These are phyloP conservation scores for Pleurotus cornucopiae DNA, from an alignment of 768 basidiomycete genomes.

Conservation along the genomic window DNA sequence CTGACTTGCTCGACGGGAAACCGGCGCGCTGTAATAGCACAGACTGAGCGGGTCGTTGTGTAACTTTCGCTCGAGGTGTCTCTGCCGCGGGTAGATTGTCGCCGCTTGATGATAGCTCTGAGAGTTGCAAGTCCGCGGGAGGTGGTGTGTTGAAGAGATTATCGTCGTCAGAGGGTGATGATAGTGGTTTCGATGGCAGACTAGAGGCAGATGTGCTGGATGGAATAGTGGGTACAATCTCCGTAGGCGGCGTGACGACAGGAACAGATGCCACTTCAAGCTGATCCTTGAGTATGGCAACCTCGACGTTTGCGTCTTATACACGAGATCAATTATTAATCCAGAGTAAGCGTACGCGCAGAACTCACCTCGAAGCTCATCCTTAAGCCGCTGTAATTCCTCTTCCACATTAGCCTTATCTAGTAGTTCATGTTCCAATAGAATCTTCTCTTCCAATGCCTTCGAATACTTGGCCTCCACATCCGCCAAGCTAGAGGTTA, in stretches of 20 bases:
- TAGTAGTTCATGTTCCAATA: slow-evolving; percentile 92
- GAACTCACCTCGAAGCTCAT: slow-evolving; percentile 82
- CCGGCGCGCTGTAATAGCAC: slow-evolving; percentile 48
- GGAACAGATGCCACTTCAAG: slow-evolving; percentile 34
- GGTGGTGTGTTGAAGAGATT: slow-evolving; percentile 55
- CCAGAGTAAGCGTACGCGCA: neutral
- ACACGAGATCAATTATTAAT: slow-evolving; percentile 13
- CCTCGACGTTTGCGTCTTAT: slow-evolving; percentile 81
- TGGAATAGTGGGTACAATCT: slow-evolving; percentile 22
- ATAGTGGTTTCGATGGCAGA: slow-evolving; percentile 26
- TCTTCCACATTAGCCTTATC: slow-evolving; percentile 90
- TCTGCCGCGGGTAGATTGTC: slow-evolving; percentile 34
- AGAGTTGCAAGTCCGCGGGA: slow-evolving; percentile 56
- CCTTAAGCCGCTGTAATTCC: slow-evolving; percentile 84
- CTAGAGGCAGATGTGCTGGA: slow-evolving; percentile 24
- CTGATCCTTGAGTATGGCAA: slow-evolving; percentile 79
- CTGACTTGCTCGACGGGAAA: slow-evolving; percentile 41
- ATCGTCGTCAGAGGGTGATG: slow-evolving; percentile 39
- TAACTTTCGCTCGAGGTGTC: slow-evolving; percentile 33
- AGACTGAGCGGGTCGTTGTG: slow-evolving; percentile 35
- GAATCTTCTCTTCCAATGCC: slow-evolving; percentile 93
- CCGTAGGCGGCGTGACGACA: slow-evolving; percentile 21
- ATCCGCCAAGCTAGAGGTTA: slow-evolving; percentile 77
- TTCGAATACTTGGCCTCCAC: slow-evolving; percentile 86
- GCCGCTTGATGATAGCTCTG: slow-evolving; percentile 47